Percentiles rank a stretch among this genome's conserved stretches.
phyloP scores from a whole-genome alignment of 139 green algal genomes.

The Axilococcus clingmanii region DNA sequence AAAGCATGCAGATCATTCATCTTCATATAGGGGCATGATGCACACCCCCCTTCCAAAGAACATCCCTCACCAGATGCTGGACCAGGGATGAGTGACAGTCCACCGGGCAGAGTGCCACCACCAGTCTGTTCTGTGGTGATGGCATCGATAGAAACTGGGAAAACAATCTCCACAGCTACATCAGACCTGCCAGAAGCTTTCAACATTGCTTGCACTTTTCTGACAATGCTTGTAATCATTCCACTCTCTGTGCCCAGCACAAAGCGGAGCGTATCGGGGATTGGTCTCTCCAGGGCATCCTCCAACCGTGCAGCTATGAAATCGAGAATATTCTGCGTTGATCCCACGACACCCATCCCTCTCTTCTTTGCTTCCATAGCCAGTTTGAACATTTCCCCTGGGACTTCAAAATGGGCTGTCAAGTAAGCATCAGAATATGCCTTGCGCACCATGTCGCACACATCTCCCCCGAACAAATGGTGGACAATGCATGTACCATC shows the following conservation, averaged over 20 bases:
- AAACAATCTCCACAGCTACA: slow-evolving; percentile 93
- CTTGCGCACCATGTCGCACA: slow-evolving; percentile 44
- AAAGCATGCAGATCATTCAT: slow-evolving; percentile 76
- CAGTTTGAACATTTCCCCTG: slow-evolving; percentile 88
- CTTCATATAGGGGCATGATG: slow-evolving; percentile 97
- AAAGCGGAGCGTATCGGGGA: slow-evolving; percentile 70
- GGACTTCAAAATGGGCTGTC: slow-evolving; percentile 96
- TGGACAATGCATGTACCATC: slow-evolving; percentile 95
- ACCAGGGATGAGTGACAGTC: slow-evolving; percentile 56
- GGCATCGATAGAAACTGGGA: slow-evolving; percentile 76
- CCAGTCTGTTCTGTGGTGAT: slow-evolving; percentile 43
- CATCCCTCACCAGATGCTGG: slow-evolving; percentile 81
- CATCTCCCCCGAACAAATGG: slow-evolving; percentile 92
- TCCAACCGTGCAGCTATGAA: slow-evolving; percentile 67
- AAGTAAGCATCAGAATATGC: slow-evolving; percentile 88
- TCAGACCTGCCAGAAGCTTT: slow-evolving; percentile 29
- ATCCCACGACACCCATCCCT: slow-evolving; percentile 88
- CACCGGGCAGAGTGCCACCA: slow-evolving; percentile 37
- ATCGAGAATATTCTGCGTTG: slow-evolving; percentile 94
- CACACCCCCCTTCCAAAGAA: slow-evolving; percentile 84
- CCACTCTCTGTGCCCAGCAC: slow-evolving; percentile 95
- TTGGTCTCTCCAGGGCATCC: slow-evolving; percentile 46
- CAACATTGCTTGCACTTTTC: slow-evolving; percentile 59
- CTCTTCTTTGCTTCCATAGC: slow-evolving; percentile 73
- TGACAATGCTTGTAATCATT: slow-evolving; percentile 97